A percentile compares a stretch with the other conserved stretches of the same genome.
These are phyloP conservation scores for Acanthamoeba culbertsoni DNA, from an alignment of 208 protist species.

Conservation along the genomic window DNA sequence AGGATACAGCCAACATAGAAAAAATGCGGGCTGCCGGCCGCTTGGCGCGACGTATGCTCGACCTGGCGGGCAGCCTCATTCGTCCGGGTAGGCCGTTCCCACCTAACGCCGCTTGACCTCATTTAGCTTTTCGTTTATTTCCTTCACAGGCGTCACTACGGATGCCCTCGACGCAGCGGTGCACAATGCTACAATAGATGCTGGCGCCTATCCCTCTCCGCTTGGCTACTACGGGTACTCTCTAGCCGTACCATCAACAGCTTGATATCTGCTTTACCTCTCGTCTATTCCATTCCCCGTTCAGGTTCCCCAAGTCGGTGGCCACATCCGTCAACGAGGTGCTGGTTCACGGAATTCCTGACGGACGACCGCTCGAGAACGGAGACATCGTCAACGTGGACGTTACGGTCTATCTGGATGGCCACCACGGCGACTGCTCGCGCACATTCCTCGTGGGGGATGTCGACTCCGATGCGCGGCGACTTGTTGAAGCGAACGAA, in stretches of 20 bases:
- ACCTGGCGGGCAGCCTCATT: background rate
- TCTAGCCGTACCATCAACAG: background rate
- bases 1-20: background rate
- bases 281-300: background rate
- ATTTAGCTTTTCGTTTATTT: background rate
- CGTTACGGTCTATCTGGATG: slow-evolving; percentile 90
- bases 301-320: slow-evolving; percentile 96
- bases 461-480: slow-evolving; percentile 64
- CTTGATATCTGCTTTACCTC: background rate
- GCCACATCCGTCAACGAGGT: slow-evolving; percentile 91
- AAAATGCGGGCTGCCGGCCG: background rate
- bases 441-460: slow-evolving; percentile 81
- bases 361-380: slow-evolving; percentile 90
- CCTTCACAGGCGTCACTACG: slow-evolving; percentile 94
- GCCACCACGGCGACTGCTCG: slow-evolving; percentile 78
- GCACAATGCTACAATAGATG: slow-evolving; percentile 75
- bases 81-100: background rate
- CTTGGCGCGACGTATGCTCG: background rate
- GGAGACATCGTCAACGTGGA: slow-evolving; percentile 99
- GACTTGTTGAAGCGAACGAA: slow-evolving; percentile 54
- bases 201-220: slow-evolving; percentile 96
- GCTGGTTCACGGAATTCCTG: slow-evolving; percentile 93
- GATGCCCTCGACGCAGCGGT: slow-evolving; percentile 94
- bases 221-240: slow-evolving; percentile 91
- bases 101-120: background rate